phyloP scores from a whole-genome alignment of 208 protist species.

The Trypanosoma cruzi region DNA sequence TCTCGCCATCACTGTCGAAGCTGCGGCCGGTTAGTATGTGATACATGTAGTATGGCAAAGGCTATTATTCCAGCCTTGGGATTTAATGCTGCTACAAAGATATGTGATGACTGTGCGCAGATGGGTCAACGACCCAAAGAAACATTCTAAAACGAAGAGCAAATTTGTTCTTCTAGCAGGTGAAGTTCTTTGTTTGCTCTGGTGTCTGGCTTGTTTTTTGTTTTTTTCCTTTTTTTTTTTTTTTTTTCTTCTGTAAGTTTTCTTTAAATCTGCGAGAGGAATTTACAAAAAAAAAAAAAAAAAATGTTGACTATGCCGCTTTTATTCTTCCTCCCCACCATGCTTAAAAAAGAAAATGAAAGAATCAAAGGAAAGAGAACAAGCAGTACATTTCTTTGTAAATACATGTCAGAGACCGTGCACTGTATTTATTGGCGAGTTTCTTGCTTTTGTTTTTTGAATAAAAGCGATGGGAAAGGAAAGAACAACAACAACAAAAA shows the following conservation, averaged over 20 bases:
- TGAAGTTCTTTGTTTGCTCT: neutral
- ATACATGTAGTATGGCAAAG: conserved; percentile 51
- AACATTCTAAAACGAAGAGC: neutral
- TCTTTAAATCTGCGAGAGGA: neutral
- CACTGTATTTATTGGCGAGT: no score
- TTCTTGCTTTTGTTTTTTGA: no score
- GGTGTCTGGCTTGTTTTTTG: neutral
- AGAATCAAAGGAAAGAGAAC: no score
- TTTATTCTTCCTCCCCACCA: no score
- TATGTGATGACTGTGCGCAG: conserved; percentile 81
- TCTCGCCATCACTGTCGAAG: conserved; percentile 88
- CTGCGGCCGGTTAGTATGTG: conserved; percentile 81
- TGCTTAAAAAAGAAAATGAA: no score
- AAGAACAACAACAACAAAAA: no score
- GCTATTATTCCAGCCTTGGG: conserved; percentile 66
- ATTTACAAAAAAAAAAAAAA: neutral
- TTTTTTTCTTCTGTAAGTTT: neutral
- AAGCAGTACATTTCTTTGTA: no score
- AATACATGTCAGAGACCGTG: no score
- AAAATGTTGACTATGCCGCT: no score
- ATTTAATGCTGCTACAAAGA: conserved; percentile 60
- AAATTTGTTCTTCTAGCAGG: neutral
- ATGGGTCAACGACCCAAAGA: neutral
- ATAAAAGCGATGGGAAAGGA: no score
- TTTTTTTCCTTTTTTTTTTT: conserved; percentile 1